A percentile compares a stretch with the other conserved stretches of the same genome.
Conservation (phyloP, 2,329 filamentous ascomycete species). For the Tolypocladium album region DNA sequence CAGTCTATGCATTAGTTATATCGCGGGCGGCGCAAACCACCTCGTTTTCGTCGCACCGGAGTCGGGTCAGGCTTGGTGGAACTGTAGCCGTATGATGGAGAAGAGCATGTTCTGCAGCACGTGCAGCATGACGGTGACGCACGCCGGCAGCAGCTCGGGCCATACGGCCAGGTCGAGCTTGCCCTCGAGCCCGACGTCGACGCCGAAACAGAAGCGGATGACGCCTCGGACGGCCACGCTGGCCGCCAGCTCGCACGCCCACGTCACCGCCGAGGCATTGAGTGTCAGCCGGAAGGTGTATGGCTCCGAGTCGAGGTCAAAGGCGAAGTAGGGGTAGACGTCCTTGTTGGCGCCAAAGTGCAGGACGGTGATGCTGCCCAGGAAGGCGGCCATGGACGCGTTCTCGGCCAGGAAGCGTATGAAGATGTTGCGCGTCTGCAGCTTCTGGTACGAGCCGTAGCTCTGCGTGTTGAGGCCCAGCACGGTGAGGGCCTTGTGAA, state of each 20-base stretch:
- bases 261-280: constrained; percentile 51
- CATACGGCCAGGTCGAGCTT: constrained; percentile 54
- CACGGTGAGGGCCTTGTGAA: constrained; percentile 43
- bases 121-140: constrained; percentile 55
- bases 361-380: constrained; percentile 53
- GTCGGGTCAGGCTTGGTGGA: constrained; percentile 18
- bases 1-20: not conserved
- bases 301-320: constrained; percentile 35
- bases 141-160: constrained; percentile 57
- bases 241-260: constrained; percentile 55
- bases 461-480: constrained; percentile 47
- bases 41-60: not conserved
- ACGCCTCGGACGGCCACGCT: constrained; percentile 49
- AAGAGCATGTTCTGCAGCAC: constrained; percentile 65
- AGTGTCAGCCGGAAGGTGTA: constrained; percentile 57
- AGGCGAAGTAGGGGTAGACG: constrained; percentile 60
- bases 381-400: constrained; percentile 56
- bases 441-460: constrained; percentile 54
- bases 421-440: constrained; percentile 55
- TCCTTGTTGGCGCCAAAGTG: constrained; percentile 58
- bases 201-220: constrained; percentile 45
- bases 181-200: constrained; percentile 54
- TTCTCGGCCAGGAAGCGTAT: constrained; percentile 58
- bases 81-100: constrained; percentile 55
- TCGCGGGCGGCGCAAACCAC: not conserved